These are phyloP conservation scores for Ganoderma lingzhi DNA, from an alignment of 1,284 basidiomycete genomes.

Conservation along the genomic window DNA sequence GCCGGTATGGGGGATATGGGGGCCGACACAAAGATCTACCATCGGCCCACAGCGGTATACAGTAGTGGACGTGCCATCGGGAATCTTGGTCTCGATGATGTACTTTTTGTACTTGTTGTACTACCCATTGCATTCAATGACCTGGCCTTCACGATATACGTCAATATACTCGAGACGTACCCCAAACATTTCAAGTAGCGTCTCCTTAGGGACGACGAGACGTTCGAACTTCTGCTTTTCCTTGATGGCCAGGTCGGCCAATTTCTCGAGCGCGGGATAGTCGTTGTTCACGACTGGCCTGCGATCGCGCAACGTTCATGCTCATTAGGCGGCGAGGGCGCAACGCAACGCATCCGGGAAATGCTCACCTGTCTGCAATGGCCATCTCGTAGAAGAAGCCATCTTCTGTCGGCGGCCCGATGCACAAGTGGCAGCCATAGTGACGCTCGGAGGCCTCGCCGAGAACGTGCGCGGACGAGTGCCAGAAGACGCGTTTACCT, in stretches of 20 bases:
- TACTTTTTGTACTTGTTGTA: constrained; percentile 99
- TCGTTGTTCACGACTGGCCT: constrained; percentile 84
- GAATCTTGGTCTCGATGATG: constrained; percentile 95
- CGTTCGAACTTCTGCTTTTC: constrained; percentile 99
- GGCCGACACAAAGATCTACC: constrained; percentile 97
- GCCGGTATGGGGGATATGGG: constrained; percentile 97
- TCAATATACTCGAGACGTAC: constrained; percentile 53
- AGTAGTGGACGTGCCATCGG: constrained; percentile 96
- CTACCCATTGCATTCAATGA: constrained; percentile 49
- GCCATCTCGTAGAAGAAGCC: constrained; percentile 99
- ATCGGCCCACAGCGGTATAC: constrained; percentile 99
- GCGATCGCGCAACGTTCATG: background rate
- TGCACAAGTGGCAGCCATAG: constrained; percentile 97
- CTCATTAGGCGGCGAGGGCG: constrained; percentile 2
- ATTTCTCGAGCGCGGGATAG: constrained; percentile 90
- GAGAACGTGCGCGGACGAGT: constrained; percentile 98
- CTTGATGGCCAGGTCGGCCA: constrained; percentile 90
- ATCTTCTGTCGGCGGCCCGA: constrained; percentile 97
- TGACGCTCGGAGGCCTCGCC: constrained; percentile 97
- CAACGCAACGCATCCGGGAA: background rate
- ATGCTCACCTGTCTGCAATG: constrained; percentile 68
- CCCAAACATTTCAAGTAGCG: constrained; percentile 95
- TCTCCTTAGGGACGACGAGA: constrained; percentile 92
- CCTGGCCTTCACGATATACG: too few relatives aligned
- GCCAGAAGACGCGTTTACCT: constrained; percentile 99